A percentile compares a stretch with the other conserved stretches of the same genome.
Evolutionary conservation across 495 filamentous ascomycete species (phyloP).

Genomic region (Aspergillus hancockii): DNA sequence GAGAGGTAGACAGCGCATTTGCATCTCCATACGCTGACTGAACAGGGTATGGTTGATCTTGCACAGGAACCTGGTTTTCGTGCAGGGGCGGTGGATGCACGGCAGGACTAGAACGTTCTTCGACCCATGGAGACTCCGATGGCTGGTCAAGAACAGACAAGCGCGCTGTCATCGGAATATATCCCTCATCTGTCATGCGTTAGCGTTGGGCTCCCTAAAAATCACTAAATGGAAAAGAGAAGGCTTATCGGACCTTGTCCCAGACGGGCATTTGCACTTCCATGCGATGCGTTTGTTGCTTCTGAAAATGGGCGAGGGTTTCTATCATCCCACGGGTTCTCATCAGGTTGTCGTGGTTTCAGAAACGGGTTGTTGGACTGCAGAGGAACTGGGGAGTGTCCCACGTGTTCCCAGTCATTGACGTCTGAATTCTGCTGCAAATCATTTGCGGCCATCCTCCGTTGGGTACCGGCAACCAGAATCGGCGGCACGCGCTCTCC

Average conservation of each 20-base stretch:
- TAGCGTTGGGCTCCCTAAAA: slow-evolving; percentile 11
- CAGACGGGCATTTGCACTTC: slow-evolving; percentile 28
- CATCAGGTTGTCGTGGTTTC: slow-evolving; percentile 28
- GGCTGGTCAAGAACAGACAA: slow-evolving; percentile 41
- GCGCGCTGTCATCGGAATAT: slow-evolving; percentile 50
- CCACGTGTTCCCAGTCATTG: slow-evolving; percentile 27
- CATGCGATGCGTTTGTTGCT: slow-evolving; percentile 20
- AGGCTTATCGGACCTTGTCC: slow-evolving; percentile 33
- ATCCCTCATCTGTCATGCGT: slow-evolving; percentile 37
- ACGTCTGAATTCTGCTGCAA: slow-evolving; percentile 18
- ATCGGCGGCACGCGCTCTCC: slow-evolving; percentile 26
- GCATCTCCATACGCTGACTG: background rate
- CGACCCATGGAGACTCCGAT: slow-evolving; percentile 28
- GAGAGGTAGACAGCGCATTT: background rate
- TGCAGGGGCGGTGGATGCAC: background rate
- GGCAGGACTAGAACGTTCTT: slow-evolving; percentile 15
- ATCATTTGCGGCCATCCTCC: slow-evolving; percentile 28
- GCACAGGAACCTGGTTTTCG: slow-evolving; percentile 3
- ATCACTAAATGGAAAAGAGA: background rate
- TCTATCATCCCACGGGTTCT: slow-evolving; percentile 29
- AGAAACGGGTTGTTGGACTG: slow-evolving; percentile 50
- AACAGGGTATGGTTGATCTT: background rate
- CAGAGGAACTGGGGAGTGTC: slow-evolving; percentile 29
- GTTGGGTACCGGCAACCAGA: slow-evolving; percentile 28
- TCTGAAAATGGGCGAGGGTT: slow-evolving; percentile 27